phyloP scores from a whole-genome alignment of 495 filamentous ascomycete genomes.

The Cudoniella acicularis region DNA sequence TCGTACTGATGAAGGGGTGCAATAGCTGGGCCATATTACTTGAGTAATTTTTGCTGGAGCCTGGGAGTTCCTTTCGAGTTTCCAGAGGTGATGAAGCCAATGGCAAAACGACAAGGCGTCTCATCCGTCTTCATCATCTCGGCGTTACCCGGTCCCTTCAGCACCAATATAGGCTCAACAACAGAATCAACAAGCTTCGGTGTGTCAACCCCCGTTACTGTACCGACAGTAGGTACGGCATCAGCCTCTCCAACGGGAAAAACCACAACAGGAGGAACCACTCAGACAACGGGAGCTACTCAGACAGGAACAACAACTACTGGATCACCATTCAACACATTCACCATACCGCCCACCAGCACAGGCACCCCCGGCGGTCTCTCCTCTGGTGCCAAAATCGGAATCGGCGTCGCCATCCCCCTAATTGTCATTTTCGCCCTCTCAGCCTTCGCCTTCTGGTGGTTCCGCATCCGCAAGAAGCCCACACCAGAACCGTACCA shows the following conservation, averaged over 20 bases:
- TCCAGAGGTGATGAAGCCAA: neutral
- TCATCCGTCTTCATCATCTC: neutral
- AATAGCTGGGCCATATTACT: neutral
- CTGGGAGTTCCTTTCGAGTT: neutral
- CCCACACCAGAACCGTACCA: neutral
- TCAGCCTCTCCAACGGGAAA: neutral
- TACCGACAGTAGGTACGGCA: neutral
- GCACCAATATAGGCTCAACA: neutral
- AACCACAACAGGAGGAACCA: neutral
- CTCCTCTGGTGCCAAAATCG: neutral
- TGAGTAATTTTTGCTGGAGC: neutral
- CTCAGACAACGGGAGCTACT: neutral
- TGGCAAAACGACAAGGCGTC: neutral
- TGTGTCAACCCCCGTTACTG: neutral
- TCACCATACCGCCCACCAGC: neutral
- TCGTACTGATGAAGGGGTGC: neutral
- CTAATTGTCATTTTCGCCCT: neutral
- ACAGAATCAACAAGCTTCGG: neutral
- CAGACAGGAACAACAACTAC: neutral
- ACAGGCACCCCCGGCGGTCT: neutral
- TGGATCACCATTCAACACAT: neutral
- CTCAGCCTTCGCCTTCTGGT: neutral
- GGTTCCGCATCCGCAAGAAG: neutral
- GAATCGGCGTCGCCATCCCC: conserved; percentile 13
- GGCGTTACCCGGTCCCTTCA: neutral